Base-by-base conservation (phyloP, 345 rosid genomes). In the Melaleuca quinquenervia region DNA sequence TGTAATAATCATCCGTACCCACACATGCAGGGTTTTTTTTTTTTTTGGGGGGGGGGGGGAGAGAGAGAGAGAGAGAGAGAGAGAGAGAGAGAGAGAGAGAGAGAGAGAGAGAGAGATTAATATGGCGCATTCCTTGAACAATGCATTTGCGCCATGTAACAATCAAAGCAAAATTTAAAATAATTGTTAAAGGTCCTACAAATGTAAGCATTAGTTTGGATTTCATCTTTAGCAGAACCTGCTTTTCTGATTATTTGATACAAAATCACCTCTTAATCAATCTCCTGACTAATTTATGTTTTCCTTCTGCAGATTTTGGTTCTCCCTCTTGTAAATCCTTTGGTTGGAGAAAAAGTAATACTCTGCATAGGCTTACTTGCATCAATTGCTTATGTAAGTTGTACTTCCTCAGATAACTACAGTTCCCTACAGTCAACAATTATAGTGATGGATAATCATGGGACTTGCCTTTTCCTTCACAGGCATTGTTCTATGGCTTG, bases 321-420 rank as follows among this genome's bases (percentile, higher is more conserved):
- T 88, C 91, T 93, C 54, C 94, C 94, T 83, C 84, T 93, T 6
- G 50, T 90, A 58, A 91, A 90, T 88, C 92, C 93, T 14, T 83
- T 89, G 21, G 88, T 93, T 52, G 92, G 93, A 87, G 94, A 93
- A 55, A 90, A 91, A 86, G 85, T 87, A 83, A 85, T 93, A 82
- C 83, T 93, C 58, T 90, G 92, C 52, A 3, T 87, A 32, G 93
- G 87, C n/a, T 89, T 93, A 86, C 90, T 91, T 78, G 91, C 92
- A 86, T 91, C 94, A 7, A 84, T 93, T 53, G 93, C 92, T 80
- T 93, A 91, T 89, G 94, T 93, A 89, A 88, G 94, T 87, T 53
- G 48, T 36, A 18, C 78, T 70, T 36, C 76, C 44, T 70, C 78
- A 70, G 26, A 32, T 70, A 41, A 41, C 12, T 18, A 70, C 78